Evolutionary conservation across 768 basidiomycete genomes (phyloP).

Genomic region (Rickenella mellea): DNA sequence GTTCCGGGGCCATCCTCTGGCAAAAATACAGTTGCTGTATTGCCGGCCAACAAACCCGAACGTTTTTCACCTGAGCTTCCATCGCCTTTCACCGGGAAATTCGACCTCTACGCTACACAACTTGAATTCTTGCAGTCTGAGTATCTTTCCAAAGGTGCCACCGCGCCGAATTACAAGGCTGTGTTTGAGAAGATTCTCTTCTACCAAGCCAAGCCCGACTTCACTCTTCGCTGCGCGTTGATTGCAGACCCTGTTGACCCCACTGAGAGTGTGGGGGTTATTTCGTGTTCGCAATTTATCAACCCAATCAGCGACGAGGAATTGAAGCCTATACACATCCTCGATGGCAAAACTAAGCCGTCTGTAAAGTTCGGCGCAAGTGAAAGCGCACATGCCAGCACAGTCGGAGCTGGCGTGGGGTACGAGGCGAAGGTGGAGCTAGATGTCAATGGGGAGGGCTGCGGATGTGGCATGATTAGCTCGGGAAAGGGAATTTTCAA

Average conservation of each 20-base stretch:
- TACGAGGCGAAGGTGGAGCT: slow-evolving; percentile 1
- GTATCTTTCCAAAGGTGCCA: slow-evolving; percentile 4
- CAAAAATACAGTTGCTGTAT: no score
- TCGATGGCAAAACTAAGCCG: background rate
- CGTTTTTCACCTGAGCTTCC: no score
- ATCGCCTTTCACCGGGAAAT: slow-evolving; percentile 7
- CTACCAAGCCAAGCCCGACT: slow-evolving; percentile 9
- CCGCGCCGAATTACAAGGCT: slow-evolving; percentile 4
- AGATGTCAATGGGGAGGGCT: background rate
- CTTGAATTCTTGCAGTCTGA: slow-evolving; percentile 2
- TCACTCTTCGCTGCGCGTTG: slow-evolving; percentile 4
- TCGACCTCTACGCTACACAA: slow-evolving; percentile 8
- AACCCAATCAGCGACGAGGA: slow-evolving; percentile 8
- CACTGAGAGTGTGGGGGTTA: no score
- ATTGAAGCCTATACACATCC: slow-evolving; percentile 3
- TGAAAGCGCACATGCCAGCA: slow-evolving; percentile 2
- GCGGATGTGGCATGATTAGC: slow-evolving; percentile 2
- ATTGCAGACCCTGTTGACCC: no score
- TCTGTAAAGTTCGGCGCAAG: slow-evolving; percentile 1
- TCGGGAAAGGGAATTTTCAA: slow-evolving; percentile 1
- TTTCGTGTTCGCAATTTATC: slow-evolving; percentile 1
- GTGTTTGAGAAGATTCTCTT: slow-evolving; percentile 6
- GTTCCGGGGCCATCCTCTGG: no score
- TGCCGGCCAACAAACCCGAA: no score
- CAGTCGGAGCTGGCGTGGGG: slow-evolving; percentile 1